Evolutionary conservation across 1,284 basidiomycete genomes (phyloP).

Genomic region (Cryptococcus neoformans): DNA sequence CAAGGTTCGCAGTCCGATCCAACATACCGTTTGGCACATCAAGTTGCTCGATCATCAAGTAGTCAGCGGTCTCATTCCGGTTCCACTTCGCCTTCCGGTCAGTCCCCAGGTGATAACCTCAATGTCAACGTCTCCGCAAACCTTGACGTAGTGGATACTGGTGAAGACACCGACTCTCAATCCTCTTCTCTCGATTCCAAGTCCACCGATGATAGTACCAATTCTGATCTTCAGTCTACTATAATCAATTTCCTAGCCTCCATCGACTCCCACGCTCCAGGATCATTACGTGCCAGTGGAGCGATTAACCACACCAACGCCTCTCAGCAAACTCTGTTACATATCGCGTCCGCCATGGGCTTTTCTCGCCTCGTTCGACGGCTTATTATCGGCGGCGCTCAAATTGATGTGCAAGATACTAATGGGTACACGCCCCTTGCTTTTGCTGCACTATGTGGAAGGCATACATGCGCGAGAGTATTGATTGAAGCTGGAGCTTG

Average conservation of each 20-base stretch:
- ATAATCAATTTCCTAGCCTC: constrained; percentile 68
- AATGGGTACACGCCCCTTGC: constrained; percentile 91
- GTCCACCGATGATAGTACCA: neutral
- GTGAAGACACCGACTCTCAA: constrained; percentile 7
- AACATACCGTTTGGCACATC: constrained; percentile 38
- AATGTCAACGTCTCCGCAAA: neutral
- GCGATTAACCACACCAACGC: constrained; percentile 63
- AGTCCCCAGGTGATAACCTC: constrained; percentile 13
- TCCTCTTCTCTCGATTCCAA: constrained; percentile 5
- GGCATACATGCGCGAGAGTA: constrained; percentile 62
- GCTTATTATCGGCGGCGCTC: constrained; percentile 68
- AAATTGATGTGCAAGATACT: constrained; percentile 78
- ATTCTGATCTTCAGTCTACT: constrained; percentile 62
- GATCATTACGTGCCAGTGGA: constrained; percentile 51
- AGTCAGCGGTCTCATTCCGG: constrained; percentile 33
- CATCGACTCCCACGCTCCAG: constrained; percentile 36
- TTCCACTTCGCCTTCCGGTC: constrained; percentile 22
- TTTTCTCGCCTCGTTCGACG: constrained; percentile 70
- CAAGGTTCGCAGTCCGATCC: constrained; percentile 30
- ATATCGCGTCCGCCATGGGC: constrained; percentile 78
- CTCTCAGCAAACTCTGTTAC: constrained; percentile 75
- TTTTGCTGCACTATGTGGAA: constrained; percentile 71
- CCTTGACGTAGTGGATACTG: neutral
- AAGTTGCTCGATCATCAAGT: constrained; percentile 21
- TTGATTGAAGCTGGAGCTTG: constrained; percentile 78